A percentile compares a stretch with the other conserved stretches of the same genome.
phyloP scores from a whole-genome alignment of 1,284 basidiomycete species.

The Rhodotorula sp. region DNA sequence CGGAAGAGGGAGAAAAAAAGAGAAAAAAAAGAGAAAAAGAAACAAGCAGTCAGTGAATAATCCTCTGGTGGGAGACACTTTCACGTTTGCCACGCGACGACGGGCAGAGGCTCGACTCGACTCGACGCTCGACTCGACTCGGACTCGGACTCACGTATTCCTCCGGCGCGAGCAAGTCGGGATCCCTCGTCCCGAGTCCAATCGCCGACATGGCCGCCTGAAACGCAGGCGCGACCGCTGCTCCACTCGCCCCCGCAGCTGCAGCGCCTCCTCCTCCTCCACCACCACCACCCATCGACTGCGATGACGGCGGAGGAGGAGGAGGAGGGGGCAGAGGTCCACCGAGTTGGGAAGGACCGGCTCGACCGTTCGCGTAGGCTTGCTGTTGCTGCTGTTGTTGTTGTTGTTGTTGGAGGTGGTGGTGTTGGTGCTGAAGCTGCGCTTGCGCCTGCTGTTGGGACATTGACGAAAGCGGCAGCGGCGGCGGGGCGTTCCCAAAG shows the following conservation, averaged over 20 bases:
- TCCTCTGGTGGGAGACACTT: no score
- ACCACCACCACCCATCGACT: background rate
- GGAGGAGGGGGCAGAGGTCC: background rate
- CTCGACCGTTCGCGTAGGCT: conserved; percentile 2
- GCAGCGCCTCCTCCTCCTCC: background rate
- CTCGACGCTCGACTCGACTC: no score
- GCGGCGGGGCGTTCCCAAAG: background rate
- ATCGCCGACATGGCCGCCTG: conserved; percentile 32
- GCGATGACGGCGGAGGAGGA: background rate
- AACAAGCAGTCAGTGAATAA: background rate
- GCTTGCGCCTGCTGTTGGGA: background rate
- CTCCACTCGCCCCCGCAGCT: background rate
- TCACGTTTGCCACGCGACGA: background rate
- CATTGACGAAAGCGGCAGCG: no score
- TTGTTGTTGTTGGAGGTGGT: conserved; percentile 7
- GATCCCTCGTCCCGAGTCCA: conserved; percentile 31
- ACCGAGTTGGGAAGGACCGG: background rate
- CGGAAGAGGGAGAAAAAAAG: no score
- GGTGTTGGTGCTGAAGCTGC: background rate
- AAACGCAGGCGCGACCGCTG: conserved; percentile 3
- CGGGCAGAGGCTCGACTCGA: no score
- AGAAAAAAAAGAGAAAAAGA: no score
- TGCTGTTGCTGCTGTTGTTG: conserved; percentile 11
- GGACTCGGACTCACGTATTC: conserved; percentile 28
- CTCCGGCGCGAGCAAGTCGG: conserved; percentile 27